phyloP scores from a whole-genome alignment of 768 basidiomycete genomes.

The Russula sp. region DNA sequence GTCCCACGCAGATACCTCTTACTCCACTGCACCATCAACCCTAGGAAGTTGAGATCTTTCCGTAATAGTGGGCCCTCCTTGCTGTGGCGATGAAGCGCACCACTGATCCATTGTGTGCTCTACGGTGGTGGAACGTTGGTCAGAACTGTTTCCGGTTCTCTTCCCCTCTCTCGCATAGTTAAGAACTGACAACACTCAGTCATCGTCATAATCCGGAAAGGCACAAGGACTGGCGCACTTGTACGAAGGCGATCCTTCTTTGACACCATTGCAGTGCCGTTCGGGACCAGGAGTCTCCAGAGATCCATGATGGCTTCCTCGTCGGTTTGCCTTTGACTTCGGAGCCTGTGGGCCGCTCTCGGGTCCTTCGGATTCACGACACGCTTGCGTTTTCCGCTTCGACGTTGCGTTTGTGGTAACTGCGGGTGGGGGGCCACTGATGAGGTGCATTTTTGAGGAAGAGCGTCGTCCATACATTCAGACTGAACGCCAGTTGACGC shows the following conservation, averaged over 20 bases:
- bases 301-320: not conserved
- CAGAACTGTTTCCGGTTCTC: not conserved
- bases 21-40: not conserved
- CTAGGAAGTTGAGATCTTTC: not conserved
- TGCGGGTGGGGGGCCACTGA: not conserved
- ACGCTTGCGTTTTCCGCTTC: not conserved
- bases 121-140: no score
- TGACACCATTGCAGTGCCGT: not conserved
- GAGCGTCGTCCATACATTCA: no score
- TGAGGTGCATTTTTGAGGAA: not conserved
- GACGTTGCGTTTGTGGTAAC: not conserved
- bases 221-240: not conserved
- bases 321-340: not conserved
- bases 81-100: not conserved
- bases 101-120: not conserved
- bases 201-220: not conserved
- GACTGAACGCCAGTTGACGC: not conserved
- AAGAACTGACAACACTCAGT: not conserved
- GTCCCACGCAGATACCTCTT: not conserved
- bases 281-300: not conserved
- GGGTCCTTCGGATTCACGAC: not conserved
- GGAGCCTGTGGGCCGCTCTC: constrained; percentile 4
- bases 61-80: not conserved
- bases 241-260: constrained; percentile 10
- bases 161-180: not conserved